Percentiles rank a stretch among this genome's conserved stretches.
phyloP scores from a whole-genome alignment of 768 basidiomycete species.

The Hericium erinaceus region DNA sequence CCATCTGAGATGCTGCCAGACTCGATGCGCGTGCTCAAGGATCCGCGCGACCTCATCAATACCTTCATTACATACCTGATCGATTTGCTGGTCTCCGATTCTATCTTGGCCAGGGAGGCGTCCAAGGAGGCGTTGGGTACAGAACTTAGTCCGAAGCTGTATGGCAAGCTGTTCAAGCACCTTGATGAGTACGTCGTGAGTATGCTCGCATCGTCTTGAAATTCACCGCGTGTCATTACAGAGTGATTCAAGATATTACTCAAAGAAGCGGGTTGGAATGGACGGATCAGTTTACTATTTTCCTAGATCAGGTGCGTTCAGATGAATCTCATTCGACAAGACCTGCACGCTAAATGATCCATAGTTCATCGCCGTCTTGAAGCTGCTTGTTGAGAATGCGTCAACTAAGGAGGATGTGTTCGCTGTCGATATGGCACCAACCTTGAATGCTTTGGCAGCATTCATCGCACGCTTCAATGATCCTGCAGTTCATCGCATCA shows the following conservation, averaged over 20 bases:
- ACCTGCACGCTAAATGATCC: background rate
- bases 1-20: constrained; percentile 58
- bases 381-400: constrained; percentile 68
- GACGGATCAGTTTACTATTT: constrained; percentile 35
- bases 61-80: constrained; percentile 62
- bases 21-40: constrained; percentile 53
- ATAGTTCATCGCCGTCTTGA: constrained; percentile 68
- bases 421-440: constrained; percentile 27
- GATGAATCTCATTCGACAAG: background rate
- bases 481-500: constrained; percentile 48
- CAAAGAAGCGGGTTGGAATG: constrained; percentile 36
- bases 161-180: constrained; percentile 56
- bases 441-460: constrained; percentile 40
- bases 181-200: constrained; percentile 56
- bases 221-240: constrained; percentile 15
- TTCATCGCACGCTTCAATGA: constrained; percentile 59
- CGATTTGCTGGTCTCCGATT: constrained; percentile 55
- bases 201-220: background rate
- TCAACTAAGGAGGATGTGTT: constrained; percentile 51
- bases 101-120: constrained; percentile 62
- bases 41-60: constrained; percentile 49
- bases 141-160: constrained; percentile 66
- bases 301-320: constrained; percentile 61
- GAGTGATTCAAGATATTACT: constrained; percentile 44
- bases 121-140: constrained; percentile 73